These are phyloP conservation scores for Oenanthe sinensis DNA, from an alignment of 129 eudicot species.

Conservation along the genomic window DNA sequence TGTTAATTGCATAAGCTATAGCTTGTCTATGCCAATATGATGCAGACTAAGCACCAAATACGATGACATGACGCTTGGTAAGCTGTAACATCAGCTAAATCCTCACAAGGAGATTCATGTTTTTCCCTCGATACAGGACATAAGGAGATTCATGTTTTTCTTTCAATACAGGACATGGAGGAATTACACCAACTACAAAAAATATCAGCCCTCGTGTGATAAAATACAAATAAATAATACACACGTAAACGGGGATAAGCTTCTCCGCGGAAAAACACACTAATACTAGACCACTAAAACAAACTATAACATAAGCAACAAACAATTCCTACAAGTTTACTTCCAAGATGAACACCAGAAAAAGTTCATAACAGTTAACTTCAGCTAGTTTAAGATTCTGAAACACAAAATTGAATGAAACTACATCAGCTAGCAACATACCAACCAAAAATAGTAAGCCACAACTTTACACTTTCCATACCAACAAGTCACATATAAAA, in stretches of 20 bases:
- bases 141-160: background rate
- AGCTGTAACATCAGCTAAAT: background rate
- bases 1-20: background rate
- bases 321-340: background rate
- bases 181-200: background rate
- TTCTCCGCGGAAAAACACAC: background rate
- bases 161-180: background rate
- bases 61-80: background rate
- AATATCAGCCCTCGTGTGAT: background rate
- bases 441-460: too few species aligned
- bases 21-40: background rate
- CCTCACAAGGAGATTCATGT: background rate
- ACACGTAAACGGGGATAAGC: background rate
- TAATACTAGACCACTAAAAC: background rate
- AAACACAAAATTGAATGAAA: too few species aligned
- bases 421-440: too few species aligned
- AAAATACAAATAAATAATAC: background rate
- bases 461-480: too few species aligned
- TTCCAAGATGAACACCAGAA: background rate
- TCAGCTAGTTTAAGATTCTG: too few species aligned
- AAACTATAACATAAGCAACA: background rate
- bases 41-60: conserved; percentile 1
- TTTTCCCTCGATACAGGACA: background rate
- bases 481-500: too few species aligned
- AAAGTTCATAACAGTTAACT: too few species aligned